phyloP scores from a whole-genome alignment of 2,329 filamentous ascomycete species.

The Alternaria infectoria region DNA sequence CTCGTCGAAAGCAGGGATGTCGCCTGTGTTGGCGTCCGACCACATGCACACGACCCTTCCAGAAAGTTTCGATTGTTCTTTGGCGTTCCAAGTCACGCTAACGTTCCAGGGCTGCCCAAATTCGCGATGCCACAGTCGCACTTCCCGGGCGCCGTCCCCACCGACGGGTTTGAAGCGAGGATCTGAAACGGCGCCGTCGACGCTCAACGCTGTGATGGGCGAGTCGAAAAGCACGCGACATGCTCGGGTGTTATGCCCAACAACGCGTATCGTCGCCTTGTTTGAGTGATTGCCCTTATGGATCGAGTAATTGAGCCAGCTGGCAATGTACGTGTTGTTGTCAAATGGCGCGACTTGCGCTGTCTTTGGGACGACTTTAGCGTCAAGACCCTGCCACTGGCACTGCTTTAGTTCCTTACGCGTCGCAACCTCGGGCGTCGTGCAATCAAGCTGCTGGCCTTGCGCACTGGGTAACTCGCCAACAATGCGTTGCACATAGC shows the following conservation, averaged over 20 bases:
- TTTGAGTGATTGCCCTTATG: constrained; percentile 54
- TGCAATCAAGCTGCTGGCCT: constrained; percentile 59
- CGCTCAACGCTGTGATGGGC: constrained; percentile 69
- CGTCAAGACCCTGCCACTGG: constrained; percentile 71
- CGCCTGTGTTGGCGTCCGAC: constrained; percentile 81
- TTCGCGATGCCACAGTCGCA: constrained; percentile 82
- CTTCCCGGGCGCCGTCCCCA: constrained; percentile 67
- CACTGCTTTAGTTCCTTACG: constrained; percentile 67
- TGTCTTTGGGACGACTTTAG: constrained; percentile 63
- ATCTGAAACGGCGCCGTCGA: constrained; percentile 68
- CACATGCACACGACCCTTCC: constrained; percentile 80
- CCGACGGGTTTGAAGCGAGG: constrained; percentile 69
- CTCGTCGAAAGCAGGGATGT: constrained; percentile 86
- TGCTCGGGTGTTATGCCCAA: constrained; percentile 76
- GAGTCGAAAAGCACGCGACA: constrained; percentile 76
- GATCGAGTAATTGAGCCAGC: constrained; percentile 72
- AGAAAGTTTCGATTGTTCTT: constrained; percentile 41
- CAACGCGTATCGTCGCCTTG: constrained; percentile 68
- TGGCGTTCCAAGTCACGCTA: constrained; percentile 68
- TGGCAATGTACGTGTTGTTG: constrained; percentile 34
- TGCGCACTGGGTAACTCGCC: constrained; percentile 72
- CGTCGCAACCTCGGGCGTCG: constrained; percentile 49
- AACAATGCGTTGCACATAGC: constrained; percentile 62
- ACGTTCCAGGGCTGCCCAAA: constrained; percentile 81
- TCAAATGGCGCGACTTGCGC: constrained; percentile 32